Evolutionary conservation across 306 rosid genomes (phyloP).

Genomic region (Begonia peltatifolia): DNA sequence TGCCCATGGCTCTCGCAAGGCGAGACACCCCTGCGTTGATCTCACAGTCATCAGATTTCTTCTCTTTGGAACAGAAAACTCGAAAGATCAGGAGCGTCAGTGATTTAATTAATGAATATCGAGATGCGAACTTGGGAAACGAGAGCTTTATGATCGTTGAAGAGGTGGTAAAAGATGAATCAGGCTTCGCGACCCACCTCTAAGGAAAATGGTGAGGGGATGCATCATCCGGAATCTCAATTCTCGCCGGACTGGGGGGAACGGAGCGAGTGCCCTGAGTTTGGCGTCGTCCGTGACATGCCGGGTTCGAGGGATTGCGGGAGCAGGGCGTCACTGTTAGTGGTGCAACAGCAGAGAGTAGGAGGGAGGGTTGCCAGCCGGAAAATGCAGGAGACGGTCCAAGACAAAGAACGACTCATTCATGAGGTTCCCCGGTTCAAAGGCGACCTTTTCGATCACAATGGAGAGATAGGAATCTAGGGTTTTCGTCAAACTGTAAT

Average conservation of each 20-base stretch:
- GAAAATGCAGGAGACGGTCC: too few relatives aligned
- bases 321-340: conserved; percentile 32
- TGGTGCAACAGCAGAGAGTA: conserved; percentile 47
- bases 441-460: too few relatives aligned
- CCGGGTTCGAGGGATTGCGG: conserved; percentile 28
- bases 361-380: too few relatives aligned
- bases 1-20: conserved; percentile 42
- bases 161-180: conserved; percentile 10
- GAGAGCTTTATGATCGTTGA: conserved; percentile 10
- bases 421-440: too few relatives aligned
- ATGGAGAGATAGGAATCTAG: too few relatives aligned
- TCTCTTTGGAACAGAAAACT: conserved; percentile 33
- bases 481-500: too few relatives aligned
- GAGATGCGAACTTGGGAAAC: conserved; percentile 31
- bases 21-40: conserved; percentile 12
- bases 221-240: conserved; percentile 37
- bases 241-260: conserved; percentile 29
- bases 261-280: conserved; percentile 28
- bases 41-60: conserved; percentile 29
- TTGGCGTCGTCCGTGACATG: conserved; percentile 44
- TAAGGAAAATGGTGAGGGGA: conserved; percentile 39
- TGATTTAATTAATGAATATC: conserved; percentile 28
- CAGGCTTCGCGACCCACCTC: conserved; percentile 6
- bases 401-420: too few relatives aligned
- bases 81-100: conserved; percentile 32